These are phyloP conservation scores for Paspalum notatum DNA, from an alignment of 176 grass and related monocot species.

Conservation along the genomic window DNA sequence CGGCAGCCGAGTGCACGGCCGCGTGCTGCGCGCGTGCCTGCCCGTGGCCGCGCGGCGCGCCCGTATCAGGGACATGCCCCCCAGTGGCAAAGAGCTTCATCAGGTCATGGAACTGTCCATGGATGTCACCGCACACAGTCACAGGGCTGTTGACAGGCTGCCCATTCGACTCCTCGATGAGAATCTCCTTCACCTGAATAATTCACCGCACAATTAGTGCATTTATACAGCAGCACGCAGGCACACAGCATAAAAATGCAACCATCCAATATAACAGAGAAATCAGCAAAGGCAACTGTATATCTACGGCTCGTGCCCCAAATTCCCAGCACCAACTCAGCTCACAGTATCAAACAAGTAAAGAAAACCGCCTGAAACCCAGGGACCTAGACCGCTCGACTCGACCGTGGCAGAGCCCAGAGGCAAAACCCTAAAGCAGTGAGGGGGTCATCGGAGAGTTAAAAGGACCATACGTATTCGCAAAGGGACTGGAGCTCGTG, in stretches of 20 bases:
- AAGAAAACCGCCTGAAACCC: not conserved
- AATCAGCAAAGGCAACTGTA: constrained; percentile 5
- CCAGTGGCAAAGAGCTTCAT: constrained; percentile 99
- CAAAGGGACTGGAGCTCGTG: no score
- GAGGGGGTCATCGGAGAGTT: no score
- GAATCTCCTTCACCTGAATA: constrained; percentile 92
- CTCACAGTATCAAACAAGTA: not conserved
- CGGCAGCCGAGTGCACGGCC: constrained; percentile 45
- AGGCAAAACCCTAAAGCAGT: no score
- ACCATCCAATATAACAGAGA: not conserved
- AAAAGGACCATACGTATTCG: no score
- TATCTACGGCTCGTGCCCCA: not conserved
- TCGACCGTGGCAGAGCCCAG: no score
- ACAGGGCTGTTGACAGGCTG: constrained; percentile 98
- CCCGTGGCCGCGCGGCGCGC: constrained; percentile 46
- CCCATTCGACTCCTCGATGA: constrained; percentile 98
- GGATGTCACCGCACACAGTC: constrained; percentile 95
- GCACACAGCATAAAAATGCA: not conserved
- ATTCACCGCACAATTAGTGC: no score
- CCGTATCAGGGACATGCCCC: constrained; percentile 85
- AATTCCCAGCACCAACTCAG: not conserved
- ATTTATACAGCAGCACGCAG: not conserved
- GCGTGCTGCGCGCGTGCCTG: constrained; percentile 49
- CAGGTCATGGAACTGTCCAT: constrained; percentile 97
- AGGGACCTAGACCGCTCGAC: not conserved